Base-by-base conservation (phyloP, 2,329 filamentous ascomycete genomes). In the Colletotrichum sp. region DNA sequence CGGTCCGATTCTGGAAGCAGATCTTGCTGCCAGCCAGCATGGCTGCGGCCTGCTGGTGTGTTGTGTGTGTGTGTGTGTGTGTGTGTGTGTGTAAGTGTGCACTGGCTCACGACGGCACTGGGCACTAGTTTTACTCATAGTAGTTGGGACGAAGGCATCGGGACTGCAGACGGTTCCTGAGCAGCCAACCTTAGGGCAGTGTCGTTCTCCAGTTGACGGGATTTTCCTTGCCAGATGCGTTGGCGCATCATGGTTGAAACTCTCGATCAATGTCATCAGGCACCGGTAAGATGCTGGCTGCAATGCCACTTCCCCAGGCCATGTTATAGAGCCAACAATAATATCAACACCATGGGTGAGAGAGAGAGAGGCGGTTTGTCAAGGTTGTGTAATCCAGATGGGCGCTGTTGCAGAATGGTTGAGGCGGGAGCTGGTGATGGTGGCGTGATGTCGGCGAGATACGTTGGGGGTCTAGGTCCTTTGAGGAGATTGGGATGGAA, bases 371-470 rank as follows among this genome's bases (percentile, higher is more conserved):
- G 32, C 3, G 36, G 22, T 30, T 73, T 65, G 73, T 69, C 59
- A 69, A 34, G 27, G 59, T 25, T 76, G 57, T 63, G 64, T 73
- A 76, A 76, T 76, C 64, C 57, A 34, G 52, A 61, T 61, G 34
- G 32, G 11, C 49, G 68, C 61, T 30, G 49, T 62, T 36, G 32
- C 19, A 69, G 67, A 44, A 66, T 15, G 29, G 63, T 39, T 67
- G 52, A 61, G 29, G 39, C 39, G 39, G 9, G 32, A 57, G 69
- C 72, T 36, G 61, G 49, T 57, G 63, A 34, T 52, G 29, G 59
- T 69, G 70, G 70, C 70, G 73, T 73, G 59, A 73, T 73, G 59
- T 65, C 34, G 57, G 63, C 29, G 32, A 59, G 44, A 30, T 39
- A 27, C 19, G 61, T 30, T 36, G 52, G 52, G 22, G 67, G 30